Conservation (phyloP, 2,329 filamentous ascomycete species). For the Hypoxylon sp. region DNA sequence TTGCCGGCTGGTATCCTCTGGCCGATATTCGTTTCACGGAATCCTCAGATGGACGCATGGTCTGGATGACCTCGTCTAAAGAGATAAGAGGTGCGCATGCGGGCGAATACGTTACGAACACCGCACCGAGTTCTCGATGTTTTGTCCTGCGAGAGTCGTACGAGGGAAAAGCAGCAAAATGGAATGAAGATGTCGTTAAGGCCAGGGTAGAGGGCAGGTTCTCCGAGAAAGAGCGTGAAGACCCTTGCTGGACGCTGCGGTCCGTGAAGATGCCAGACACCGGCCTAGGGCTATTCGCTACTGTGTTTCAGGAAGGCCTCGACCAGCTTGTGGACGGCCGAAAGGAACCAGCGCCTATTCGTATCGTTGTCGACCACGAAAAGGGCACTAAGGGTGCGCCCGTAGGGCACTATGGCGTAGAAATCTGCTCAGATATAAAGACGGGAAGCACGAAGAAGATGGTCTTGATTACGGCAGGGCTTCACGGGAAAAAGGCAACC, state of each 20-base stretch:
- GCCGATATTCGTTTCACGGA: constrained; percentile 77
- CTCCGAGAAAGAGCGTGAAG: constrained; percentile 81
- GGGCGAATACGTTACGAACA: constrained; percentile 57
- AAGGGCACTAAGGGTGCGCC: constrained; percentile 71
- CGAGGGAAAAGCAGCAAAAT: constrained; percentile 77
- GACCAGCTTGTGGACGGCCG: constrained; percentile 69
- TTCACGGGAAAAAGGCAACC: constrained; percentile 74
- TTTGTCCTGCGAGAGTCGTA: constrained; percentile 79
- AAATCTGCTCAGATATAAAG: constrained; percentile 72
- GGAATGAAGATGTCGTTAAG: constrained; percentile 86
- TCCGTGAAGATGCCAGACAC: constrained; percentile 70
- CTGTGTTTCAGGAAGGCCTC: constrained; percentile 75
- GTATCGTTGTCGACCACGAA: constrained; percentile 76
- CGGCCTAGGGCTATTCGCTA: constrained; percentile 67
- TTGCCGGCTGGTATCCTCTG: constrained; percentile 75
- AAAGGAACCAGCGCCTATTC: constrained; percentile 71
- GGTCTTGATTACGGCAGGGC: constrained; percentile 63
- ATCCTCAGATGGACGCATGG: constrained; percentile 67
- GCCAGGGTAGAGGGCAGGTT: constrained; percentile 87
- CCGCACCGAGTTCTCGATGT: constrained; percentile 67
- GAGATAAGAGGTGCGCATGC: constrained; percentile 65
- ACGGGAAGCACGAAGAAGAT: constrained; percentile 60
- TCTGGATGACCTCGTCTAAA: constrained; percentile 73
- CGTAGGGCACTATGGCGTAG: constrained; percentile 72
- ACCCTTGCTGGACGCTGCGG: constrained; percentile 80